A percentile compares a stretch with the other conserved stretches of the same genome.
Conservation (phyloP, 805 yeast genomes). For the Lipomyces japonicus region DNA sequence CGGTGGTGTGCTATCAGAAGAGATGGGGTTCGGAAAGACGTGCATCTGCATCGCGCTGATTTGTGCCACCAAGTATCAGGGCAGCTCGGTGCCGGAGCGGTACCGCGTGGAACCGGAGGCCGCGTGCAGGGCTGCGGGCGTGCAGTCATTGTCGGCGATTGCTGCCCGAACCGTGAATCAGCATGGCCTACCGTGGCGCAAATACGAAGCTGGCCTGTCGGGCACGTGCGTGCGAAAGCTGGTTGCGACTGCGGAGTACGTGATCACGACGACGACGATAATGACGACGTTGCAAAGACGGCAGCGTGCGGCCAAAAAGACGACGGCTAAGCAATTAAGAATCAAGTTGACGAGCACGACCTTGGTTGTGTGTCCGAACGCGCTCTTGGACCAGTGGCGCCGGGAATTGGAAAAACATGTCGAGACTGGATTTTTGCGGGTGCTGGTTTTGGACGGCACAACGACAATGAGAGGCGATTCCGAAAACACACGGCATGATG, state of each 20-base stretch:
- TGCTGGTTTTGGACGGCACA: conserved; percentile 29
- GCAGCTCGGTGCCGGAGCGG: conserved; percentile 45
- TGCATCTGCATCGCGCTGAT: conserved; percentile 56
- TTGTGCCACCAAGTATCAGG: conserved; percentile 52
- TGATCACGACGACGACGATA: conserved; percentile 45
- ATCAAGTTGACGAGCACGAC: conserved; percentile 52
- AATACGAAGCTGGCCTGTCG: conserved; percentile 46
- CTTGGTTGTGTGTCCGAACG: conserved; percentile 61
- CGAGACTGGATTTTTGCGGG: conserved; percentile 39
- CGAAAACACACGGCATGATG: too few relatives aligned
- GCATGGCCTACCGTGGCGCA: conserved; percentile 58
- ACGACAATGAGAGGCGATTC: conserved; percentile 28
- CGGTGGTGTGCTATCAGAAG: conserved; percentile 64
- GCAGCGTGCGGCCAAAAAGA: conserved; percentile 29
- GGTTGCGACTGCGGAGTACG: conserved; percentile 40
- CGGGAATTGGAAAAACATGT: conserved; percentile 57
- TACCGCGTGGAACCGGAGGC: conserved; percentile 9
- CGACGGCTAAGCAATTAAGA: conserved; percentile 33
- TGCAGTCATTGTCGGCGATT: conserved; percentile 38
- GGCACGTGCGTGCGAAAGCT: conserved; percentile 41
- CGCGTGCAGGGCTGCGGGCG: conserved; percentile 30
- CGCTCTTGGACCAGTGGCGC: conserved; percentile 63
- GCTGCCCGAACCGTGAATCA: conserved; percentile 46
- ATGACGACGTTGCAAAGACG: conserved; percentile 15
- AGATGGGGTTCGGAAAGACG: conserved; percentile 64